Base-by-base conservation (phyloP, 2,329 filamentous ascomycete genomes). In the Pseudocercospora pini-densiflorae region DNA sequence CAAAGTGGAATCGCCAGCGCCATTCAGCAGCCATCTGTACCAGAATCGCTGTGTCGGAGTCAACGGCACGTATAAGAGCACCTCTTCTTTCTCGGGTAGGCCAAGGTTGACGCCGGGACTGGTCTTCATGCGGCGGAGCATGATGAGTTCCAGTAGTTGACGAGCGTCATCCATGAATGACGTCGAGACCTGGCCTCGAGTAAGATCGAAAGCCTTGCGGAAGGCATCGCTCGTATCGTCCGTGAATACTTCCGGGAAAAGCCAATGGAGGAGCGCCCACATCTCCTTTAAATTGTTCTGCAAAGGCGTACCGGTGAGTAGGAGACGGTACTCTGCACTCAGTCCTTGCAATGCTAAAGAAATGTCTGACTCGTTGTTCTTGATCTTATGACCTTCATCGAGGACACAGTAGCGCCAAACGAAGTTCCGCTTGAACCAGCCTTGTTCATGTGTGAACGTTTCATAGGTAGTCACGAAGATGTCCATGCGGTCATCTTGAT, bases 201-300 rank as follows among this genome's bases (percentile, higher is more conserved):
- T 82, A 0, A 89, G 76, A 62, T 88, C 83, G 71, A 89, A 89
- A 0, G 87, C 86, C 10, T 84, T 79, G 51, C 82, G 82, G 74
- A 89, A 89, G 0, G 82, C 75, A 2, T 81, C 76, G 9, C 79
- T 78, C 0, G 86, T 88, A 33, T 83, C 83, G 1, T 78, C 74
- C 0, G 79, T 79, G 72, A 89, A 89, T 0, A 89, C 81, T n/a
- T 87, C 84, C 0, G 86, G 86, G 49, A 85, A 86, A 0, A 88
- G 78, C 84, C 85, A 88, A 59, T 86, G 83, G 0, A 88, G 76
- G 0, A 88, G 75, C 0, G 85, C 82, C 86, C 86, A 88, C 66
- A 88, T 78, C 71, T 88, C 86, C 1, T 78, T 76, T 0, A 89
- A 76, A 62, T 89, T 85, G 66, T 88, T 89, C 66, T 88, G 87